Base-by-base conservation (phyloP, 768 basidiomycete species). In the Coprinellus aureogranulatus region DNA sequence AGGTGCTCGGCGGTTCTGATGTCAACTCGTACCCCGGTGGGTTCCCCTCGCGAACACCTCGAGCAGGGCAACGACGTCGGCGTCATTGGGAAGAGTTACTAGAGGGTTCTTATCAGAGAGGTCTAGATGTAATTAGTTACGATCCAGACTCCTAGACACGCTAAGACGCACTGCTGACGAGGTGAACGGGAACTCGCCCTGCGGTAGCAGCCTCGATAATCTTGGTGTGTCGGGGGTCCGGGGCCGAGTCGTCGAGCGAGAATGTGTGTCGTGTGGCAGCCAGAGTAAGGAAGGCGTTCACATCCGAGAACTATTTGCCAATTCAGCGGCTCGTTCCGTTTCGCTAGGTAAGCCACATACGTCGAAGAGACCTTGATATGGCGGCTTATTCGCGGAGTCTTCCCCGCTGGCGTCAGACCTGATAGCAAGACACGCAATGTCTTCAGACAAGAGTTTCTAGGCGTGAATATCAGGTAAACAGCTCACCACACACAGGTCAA, bases 51-150 rank as follows among this genome's bases (percentile, higher is more conserved):
- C 81, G 65, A 92, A 92, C 3, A 86, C 66, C 45, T 79, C 77
- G 4, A 93, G 71, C 1, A 92, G 72, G 2, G 83, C 80, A 12
- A 90, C 68, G 23, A 89, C 64, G 2, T 79, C 86, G 2, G 89
- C 87, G 42, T 85, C 80, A 57, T 88, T 71, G 0, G 86, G 79
- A 6, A 91, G 68, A 22, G 75, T 75, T 54, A 88, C 81, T 28
- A 92, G 76, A 9, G 88, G 86, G 59, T 93, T 92, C 77, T 93
- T 93, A 70, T 91, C 88, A 12, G 91, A 92, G 31, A 92, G 76
- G 70, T 93, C 91, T 93, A 48, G 5, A 47, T 26, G n/a, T 9
- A 28, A 46, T 53, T 40, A 59, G 63, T 16, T 42, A 31, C 53
- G 55, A 44, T 59, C 52, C 18, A 47, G 26, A 30, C 14, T 30